Conservation (phyloP, 305 asterid genomes). For the Solanum hybrid region DNA sequence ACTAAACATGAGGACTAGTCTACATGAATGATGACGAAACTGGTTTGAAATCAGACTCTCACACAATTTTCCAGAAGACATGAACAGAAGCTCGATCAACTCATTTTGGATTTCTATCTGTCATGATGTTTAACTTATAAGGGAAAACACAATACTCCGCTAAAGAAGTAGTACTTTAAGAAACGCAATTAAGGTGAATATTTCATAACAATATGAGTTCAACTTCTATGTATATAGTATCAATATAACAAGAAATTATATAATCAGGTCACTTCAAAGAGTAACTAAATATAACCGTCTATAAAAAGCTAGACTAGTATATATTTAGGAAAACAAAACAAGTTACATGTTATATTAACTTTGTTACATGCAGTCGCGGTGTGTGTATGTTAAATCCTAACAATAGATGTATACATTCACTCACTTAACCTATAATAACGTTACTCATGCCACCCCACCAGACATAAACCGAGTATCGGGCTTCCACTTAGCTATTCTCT, state of each 20-base stretch:
- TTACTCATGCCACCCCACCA: background rate
- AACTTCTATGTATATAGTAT: background rate
- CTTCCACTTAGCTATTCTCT: background rate
- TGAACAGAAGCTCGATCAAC: background rate
- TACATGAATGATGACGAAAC: background rate
- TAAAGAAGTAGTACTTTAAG: background rate
- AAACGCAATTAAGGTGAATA: background rate
- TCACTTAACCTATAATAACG: background rate
- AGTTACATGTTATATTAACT: background rate
- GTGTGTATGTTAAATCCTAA: background rate
- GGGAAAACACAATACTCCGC: background rate
- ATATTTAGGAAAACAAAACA: background rate
- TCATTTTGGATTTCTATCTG: background rate
- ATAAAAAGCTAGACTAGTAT: background rate
- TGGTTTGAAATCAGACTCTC: background rate
- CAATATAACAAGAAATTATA: background rate
- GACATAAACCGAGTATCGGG: background rate
- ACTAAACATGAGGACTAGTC: background rate
- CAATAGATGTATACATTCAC: background rate
- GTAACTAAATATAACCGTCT: background rate
- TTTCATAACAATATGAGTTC: background rate
- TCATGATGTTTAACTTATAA: background rate
- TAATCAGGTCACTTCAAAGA: background rate
- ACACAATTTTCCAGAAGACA: background rate
- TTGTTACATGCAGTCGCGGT: background rate